A percentile compares a stretch with the other conserved stretches of the same genome.
Evolutionary conservation across 2,329 filamentous ascomycete species (phyloP).

Genomic region (Diplocarpon mali): DNA sequence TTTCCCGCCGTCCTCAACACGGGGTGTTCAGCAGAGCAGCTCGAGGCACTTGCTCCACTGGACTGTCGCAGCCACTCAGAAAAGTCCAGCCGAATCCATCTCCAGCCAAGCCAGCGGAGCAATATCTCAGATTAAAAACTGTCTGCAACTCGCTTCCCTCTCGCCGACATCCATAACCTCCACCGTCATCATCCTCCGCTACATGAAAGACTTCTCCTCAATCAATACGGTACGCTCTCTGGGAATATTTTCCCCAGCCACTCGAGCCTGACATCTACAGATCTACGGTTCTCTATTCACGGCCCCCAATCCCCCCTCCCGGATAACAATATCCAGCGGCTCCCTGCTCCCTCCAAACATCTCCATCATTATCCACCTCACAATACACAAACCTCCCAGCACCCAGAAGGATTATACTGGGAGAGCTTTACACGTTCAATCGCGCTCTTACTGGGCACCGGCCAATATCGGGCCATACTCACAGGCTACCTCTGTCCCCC

Average conservation of each 20-base stretch:
- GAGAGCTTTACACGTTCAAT: conserved; percentile 76
- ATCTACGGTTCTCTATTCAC: conserved; percentile 67
- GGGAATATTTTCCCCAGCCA: not conserved
- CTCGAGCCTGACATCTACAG: conserved; percentile 8
- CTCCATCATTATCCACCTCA: conserved; percentile 49
- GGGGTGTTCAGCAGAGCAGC: not conserved
- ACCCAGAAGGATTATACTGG: conserved; percentile 27
- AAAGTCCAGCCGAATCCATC: conserved; percentile 24
- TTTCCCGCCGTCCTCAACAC: not conserved
- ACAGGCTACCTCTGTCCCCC: conserved; percentile 59
- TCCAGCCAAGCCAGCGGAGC: conserved; percentile 38
- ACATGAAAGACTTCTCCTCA: conserved; percentile 66
- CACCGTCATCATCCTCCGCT: conserved; percentile 58
- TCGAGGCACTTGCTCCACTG: conserved; percentile 9
- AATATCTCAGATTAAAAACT: conserved; percentile 34
- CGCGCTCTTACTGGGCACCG: conserved; percentile 90
- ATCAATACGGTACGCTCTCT: conserved; percentile 47
- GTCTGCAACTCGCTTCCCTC: conserved; percentile 30
- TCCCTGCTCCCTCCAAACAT: conserved; percentile 47
- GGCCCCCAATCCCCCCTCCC: conserved; percentile 69
- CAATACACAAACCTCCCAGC: conserved; percentile 15
- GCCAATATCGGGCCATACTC: conserved; percentile 97
- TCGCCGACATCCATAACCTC: conserved; percentile 38
- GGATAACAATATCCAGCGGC: conserved; percentile 75
- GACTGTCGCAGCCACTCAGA: conserved; percentile 10